These are phyloP conservation scores for Chlamydomonas reinhardtii DNA, from an alignment of 163 green algal genomes.

Conservation along the genomic window DNA sequence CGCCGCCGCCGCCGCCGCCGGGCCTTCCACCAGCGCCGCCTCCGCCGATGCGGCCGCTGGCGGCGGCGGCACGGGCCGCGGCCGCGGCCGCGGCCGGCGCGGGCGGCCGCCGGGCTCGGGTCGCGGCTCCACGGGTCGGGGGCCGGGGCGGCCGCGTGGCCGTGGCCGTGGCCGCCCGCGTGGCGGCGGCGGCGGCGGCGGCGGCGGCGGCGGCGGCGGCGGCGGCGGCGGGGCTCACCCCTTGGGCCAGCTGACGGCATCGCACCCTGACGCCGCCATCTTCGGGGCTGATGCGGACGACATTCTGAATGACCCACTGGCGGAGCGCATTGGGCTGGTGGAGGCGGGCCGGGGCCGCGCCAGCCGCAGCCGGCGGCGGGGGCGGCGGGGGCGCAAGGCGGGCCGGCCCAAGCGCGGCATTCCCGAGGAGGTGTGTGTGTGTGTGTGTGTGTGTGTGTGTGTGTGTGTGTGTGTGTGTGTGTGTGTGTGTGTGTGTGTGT, in stretches of 20 bases:
- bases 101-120: too few species aligned
- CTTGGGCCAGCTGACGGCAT: neutral
- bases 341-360: neutral
- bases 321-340: constrained; percentile 26
- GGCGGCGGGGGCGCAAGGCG: neutral
- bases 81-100: neutral
- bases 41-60: neutral
- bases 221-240: neutral
- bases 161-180: neutral
- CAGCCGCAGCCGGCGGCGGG: neutral
- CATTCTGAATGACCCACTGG: constrained; percentile 30
- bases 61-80: neutral
- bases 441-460: too few species aligned
- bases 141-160: constrained; percentile 25
- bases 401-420: neutral
- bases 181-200: neutral
- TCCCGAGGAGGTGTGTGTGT: constrained; percentile 21
- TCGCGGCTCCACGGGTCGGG: neutral
- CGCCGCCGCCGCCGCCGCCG: neutral
- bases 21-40: constrained; percentile 3
- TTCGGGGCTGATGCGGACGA: constrained; percentile 36
- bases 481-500: too few species aligned
- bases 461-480: too few species aligned
- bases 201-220: neutral
- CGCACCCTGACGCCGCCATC: constrained; percentile 1